Conservation (phyloP, 164 flowering plant genomes). For the Liriodendron chinense region DNA sequence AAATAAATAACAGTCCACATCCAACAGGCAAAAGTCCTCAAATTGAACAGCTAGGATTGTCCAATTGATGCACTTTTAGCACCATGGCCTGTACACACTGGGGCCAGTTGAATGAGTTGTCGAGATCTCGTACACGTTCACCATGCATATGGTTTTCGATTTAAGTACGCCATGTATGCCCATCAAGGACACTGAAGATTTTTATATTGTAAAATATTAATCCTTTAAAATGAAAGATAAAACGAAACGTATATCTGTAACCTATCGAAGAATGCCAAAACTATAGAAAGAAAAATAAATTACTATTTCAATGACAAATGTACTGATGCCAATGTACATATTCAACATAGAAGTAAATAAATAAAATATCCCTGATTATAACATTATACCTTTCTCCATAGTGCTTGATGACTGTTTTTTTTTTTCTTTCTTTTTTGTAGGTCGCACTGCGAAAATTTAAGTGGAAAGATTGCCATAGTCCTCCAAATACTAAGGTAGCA, state of each 20-base stretch:
- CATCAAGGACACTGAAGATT: not conserved
- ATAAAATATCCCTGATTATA: not conserved
- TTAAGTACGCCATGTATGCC: not conserved
- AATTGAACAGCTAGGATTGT: not conserved
- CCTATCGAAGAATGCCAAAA: not conserved
- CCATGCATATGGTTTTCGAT: not conserved
- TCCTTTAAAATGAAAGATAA: not conserved
- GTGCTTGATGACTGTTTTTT: not conserved
- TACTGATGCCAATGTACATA: too few relatives aligned
- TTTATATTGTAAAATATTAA: not conserved
- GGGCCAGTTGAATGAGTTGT: not conserved
- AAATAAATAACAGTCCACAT: not conserved
- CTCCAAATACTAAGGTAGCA: constrained; percentile 56
- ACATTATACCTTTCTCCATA: not conserved
- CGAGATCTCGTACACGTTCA: not conserved
- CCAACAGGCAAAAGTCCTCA: not conserved
- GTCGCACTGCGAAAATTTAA: constrained; percentile 65
- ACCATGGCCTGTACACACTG: not conserved
- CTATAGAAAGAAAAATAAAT: too few relatives aligned
- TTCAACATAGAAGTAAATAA: not conserved
- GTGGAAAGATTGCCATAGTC: constrained; percentile 81
- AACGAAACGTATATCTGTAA: not conserved
- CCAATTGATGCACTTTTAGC: not conserved
- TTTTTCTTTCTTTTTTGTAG: constrained; percentile 22
- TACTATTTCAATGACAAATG: not conserved